A percentile compares a stretch with the other conserved stretches of the same genome.
phyloP scores from a whole-genome alignment of 805 yeast genomes.

The Cyberlindnera americana region DNA sequence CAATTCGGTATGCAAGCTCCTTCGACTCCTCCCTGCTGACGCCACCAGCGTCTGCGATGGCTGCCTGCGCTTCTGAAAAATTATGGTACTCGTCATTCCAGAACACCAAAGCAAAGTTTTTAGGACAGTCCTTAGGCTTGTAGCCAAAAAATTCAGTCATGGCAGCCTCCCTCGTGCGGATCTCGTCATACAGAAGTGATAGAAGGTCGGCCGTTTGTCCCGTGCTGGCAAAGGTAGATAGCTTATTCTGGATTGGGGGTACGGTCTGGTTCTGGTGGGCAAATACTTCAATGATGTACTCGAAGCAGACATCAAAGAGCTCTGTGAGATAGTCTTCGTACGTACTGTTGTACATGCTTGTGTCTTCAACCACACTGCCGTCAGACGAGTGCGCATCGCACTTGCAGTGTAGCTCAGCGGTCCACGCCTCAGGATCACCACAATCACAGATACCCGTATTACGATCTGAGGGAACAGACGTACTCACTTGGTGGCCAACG shows the following conservation, averaged over 20 bases:
- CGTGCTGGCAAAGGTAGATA: background rate
- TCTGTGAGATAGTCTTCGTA: slow-evolving; percentile 9
- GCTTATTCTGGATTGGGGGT: slow-evolving; percentile 31
- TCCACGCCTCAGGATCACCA: slow-evolving; percentile 86
- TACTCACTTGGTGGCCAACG: slow-evolving; percentile 55
- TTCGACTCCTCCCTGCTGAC: slow-evolving; percentile 30
- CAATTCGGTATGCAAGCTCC: slow-evolving; percentile 41
- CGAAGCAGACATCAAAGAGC: slow-evolving; percentile 36
- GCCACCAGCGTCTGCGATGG: slow-evolving; percentile 37
- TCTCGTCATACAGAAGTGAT: slow-evolving; percentile 2
- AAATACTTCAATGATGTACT: slow-evolving; percentile 42
- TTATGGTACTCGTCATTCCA: slow-evolving; percentile 81
- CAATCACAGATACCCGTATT: slow-evolving; percentile 57
- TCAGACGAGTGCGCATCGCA: slow-evolving; percentile 20
- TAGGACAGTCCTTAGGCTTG: background rate
- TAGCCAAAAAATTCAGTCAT: slow-evolving; percentile 6
- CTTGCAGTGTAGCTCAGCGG: slow-evolving; percentile 46
- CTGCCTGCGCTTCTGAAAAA: slow-evolving; percentile 49
- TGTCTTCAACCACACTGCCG: slow-evolving; percentile 35
- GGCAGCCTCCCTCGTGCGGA: slow-evolving; percentile 2
- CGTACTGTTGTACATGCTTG: slow-evolving; percentile 15
- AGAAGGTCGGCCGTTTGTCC: slow-evolving; percentile 3
- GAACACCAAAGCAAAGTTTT: slow-evolving; percentile 48
- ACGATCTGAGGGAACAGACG: slow-evolving; percentile 32
- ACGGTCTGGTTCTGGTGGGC: slow-evolving; percentile 35